Evolutionary conservation across 129 eudicot species (phyloP).

Genomic region (Ambrosia artemisiifolia): DNA sequence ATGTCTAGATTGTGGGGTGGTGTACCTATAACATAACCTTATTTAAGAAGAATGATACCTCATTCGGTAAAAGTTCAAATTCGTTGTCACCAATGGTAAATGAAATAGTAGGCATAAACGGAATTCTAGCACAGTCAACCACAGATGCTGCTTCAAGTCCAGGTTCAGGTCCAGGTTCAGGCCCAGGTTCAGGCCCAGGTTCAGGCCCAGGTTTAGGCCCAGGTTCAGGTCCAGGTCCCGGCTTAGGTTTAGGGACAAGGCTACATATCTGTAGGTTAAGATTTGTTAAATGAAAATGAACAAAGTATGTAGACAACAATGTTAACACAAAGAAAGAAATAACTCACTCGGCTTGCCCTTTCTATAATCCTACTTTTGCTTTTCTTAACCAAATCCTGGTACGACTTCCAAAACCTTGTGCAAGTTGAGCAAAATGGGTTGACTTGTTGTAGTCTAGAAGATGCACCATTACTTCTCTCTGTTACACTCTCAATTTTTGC

Average conservation of each 20-base stretch:
- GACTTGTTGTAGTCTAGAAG: slow-evolving; percentile 15
- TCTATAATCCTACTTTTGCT: neutral
- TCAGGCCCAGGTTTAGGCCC: too few species aligned
- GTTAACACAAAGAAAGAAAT: neutral
- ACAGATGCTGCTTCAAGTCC: neutral
- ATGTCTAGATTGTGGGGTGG: too few species aligned
- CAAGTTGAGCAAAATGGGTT: slow-evolving; percentile 57
- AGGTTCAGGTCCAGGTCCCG: too few species aligned
- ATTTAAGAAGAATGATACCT: slow-evolving; percentile 4
- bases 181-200: too few species aligned
- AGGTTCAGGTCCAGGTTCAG: too few species aligned
- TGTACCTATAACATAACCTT: too few species aligned
- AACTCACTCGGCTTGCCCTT: neutral
- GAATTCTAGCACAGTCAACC: slow-evolving; percentile 26
- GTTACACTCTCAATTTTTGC: slow-evolving; percentile 59
- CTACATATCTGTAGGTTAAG: slow-evolving; percentile 19
- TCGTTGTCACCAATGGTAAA: slow-evolving; percentile 28
- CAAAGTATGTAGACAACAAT: neutral
- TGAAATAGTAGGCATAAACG: slow-evolving; percentile 26
- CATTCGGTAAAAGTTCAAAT: slow-evolving; percentile 27
- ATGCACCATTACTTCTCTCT: slow-evolving; percentile 13
- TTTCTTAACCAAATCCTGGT: too few species aligned
- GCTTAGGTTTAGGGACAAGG: neutral
- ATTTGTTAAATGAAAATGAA: slow-evolving; percentile 6
- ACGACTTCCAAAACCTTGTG: neutral